These are phyloP conservation scores for Lasiodiplodia hormozganensis DNA, from an alignment of 2,329 filamentous ascomycete species.

Conservation along the genomic window DNA sequence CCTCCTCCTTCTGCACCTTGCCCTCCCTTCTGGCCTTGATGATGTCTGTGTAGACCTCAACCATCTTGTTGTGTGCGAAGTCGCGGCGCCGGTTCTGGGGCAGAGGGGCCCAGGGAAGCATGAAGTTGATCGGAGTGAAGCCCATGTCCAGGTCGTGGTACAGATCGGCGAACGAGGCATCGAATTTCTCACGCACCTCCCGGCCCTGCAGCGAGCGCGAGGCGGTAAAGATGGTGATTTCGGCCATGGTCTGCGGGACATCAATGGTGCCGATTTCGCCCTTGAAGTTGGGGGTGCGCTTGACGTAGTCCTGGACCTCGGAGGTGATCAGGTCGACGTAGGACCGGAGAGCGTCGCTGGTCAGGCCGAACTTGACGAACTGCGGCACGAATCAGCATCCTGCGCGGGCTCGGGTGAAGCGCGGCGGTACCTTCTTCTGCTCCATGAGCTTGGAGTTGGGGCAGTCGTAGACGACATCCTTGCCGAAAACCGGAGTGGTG, in stretches of 20 bases:
- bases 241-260: conserved; percentile 77
- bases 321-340: conserved; percentile 81
- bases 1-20: conserved; percentile 55
- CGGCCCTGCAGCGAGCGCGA: conserved; percentile 85
- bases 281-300: conserved; percentile 71
- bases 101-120: conserved; percentile 85
- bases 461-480: conserved; percentile 89
- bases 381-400: conserved; percentile 39
- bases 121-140: conserved; percentile 88
- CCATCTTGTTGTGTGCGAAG: conserved; percentile 78
- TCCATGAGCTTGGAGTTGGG: conserved; percentile 93
- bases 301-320: conserved; percentile 77
- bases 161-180: conserved; percentile 78
- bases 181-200: conserved; percentile 80
- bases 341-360: conserved; percentile 73
- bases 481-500: conserved; percentile 75
- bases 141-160: conserved; percentile 93
- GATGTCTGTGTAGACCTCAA: conserved; percentile 81
- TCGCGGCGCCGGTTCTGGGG: conserved; percentile 88
- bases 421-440: conserved; percentile 78
- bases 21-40: conserved; percentile 73
- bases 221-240: conserved; percentile 90
- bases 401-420: neutral
- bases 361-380: conserved; percentile 85
- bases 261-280: conserved; percentile 72